A percentile compares a stretch with the other conserved stretches of the same genome.
Conservation (phyloP, 495 filamentous ascomycete species). For the Penicillium dipodomyicola region DNA sequence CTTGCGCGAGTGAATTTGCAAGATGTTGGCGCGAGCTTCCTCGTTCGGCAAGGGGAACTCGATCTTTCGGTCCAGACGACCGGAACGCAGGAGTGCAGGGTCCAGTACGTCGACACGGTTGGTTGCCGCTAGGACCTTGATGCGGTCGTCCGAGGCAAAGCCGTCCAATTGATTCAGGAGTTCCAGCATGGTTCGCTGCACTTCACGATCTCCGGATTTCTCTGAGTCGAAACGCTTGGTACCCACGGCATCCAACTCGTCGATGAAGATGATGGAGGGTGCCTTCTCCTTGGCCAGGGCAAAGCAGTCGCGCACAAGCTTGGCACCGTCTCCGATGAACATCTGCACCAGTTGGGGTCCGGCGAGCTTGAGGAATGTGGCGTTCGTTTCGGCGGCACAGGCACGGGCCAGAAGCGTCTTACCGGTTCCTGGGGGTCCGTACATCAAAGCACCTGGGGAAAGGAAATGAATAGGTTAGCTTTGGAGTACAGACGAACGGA, state of each 20-base stretch:
- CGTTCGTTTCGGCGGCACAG: conserved; percentile 96
- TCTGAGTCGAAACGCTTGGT: conserved; percentile 99
- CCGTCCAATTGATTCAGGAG: conserved; percentile 98
- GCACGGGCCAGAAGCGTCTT: conserved; percentile 97
- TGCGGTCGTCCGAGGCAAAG: conserved; percentile 96
- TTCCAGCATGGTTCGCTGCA: conserved; percentile 98
- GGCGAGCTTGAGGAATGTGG: conserved; percentile 98
- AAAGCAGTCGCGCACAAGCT: conserved; percentile 96
- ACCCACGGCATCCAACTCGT: conserved; percentile 94
- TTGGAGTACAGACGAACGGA: background rate
- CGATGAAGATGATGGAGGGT: conserved; percentile 98
- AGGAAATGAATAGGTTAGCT: conserved; percentile 19
- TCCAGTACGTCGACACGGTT: conserved; percentile 98
- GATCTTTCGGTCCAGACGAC: conserved; percentile 96
- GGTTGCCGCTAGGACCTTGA: conserved; percentile 97
- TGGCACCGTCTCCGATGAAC: conserved; percentile 99
- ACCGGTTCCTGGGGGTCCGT: conserved; percentile 92
- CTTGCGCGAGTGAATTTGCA: conserved; percentile 96
- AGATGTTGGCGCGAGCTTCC: conserved; percentile 93
- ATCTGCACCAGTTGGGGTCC: conserved; percentile 99
- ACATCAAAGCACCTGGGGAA: conserved; percentile 85
- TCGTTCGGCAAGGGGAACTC: conserved; percentile 99
- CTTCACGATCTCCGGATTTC: conserved; percentile 96
- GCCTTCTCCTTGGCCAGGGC: conserved; percentile 98
- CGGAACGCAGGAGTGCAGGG: conserved; percentile 88